Evolutionary conservation across 345 rosid species (phyloP).

Genomic region (Hirschfeldia incana): DNA sequence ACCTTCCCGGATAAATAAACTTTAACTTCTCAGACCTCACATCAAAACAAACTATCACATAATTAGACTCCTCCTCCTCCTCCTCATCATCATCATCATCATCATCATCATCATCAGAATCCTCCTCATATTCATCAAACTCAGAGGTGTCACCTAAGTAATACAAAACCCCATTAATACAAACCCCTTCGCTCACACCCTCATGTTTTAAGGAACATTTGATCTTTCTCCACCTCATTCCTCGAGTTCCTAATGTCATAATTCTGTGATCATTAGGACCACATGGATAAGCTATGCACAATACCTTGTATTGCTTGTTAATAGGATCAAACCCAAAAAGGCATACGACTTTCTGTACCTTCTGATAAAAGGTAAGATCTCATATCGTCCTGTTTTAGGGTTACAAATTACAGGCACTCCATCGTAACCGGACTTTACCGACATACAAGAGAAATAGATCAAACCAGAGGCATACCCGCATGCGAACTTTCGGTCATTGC

Average conservation of each 20-base stretch:
- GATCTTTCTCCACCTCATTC: not conserved
- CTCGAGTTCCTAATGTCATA: not conserved
- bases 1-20: not conserved
- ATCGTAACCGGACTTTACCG: not conserved
- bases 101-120: not conserved
- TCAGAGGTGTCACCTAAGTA: not conserved
- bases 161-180: not conserved
- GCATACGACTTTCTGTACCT: not conserved
- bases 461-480: conserved; percentile 1
- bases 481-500: not conserved
- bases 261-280: not conserved
- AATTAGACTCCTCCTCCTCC: too few relatives aligned
- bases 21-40: conserved; percentile 1
- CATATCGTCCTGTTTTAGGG: not conserved
- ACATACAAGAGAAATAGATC: not conserved
- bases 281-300: not conserved
- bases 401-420: not conserved
- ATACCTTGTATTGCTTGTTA: not conserved
- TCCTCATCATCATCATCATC: too few relatives aligned
- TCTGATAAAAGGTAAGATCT: not conserved
- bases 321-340: not conserved
- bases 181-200: not conserved
- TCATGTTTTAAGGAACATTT: not conserved
- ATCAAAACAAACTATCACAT: not conserved
- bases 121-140: not conserved